These are phyloP conservation scores for Penicillium sp. DNA, from an alignment of 2,329 filamentous ascomycete species.

Conservation along the genomic window DNA sequence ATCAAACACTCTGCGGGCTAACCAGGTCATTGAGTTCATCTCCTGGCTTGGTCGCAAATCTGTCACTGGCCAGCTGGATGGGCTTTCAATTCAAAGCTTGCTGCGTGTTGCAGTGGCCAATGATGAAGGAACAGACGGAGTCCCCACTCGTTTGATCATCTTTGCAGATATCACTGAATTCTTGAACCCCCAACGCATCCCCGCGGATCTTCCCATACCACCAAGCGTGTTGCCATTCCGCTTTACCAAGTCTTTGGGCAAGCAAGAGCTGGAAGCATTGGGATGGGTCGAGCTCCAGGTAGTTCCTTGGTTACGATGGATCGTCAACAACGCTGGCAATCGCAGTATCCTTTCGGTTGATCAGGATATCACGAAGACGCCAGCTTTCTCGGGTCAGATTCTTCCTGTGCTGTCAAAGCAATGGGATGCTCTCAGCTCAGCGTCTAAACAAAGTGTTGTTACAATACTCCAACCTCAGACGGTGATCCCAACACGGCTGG, in stretches of 20 bases:
- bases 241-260: slow-evolving; percentile 71
- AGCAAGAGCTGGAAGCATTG: slow-evolving; percentile 71
- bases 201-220: slow-evolving; percentile 77
- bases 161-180: slow-evolving; percentile 75
- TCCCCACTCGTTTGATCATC: slow-evolving; percentile 71
- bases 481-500: slow-evolving; percentile 85
- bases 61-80: slow-evolving; percentile 70
- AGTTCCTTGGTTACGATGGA: slow-evolving; percentile 79
- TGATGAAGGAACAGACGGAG: slow-evolving; percentile 58
- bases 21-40: slow-evolving; percentile 80
- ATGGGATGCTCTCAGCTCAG: slow-evolving; percentile 76
- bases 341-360: slow-evolving; percentile 59
- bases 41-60: slow-evolving; percentile 78
- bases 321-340: slow-evolving; percentile 67
- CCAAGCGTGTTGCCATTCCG: slow-evolving; percentile 79
- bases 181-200: slow-evolving; percentile 74
- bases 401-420: slow-evolving; percentile 81
- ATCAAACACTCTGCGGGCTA: slow-evolving; percentile 74
- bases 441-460: slow-evolving; percentile 66
- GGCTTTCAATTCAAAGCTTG: slow-evolving; percentile 65
- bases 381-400: slow-evolving; percentile 74
- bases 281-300: slow-evolving; percentile 86
- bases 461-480: slow-evolving; percentile 66
- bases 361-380: slow-evolving; percentile 69
- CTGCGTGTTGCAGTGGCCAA: slow-evolving; percentile 69